Conservation (phyloP, 2,329 filamentous ascomycete genomes). For the Penicillium aurantiogriseum region DNA sequence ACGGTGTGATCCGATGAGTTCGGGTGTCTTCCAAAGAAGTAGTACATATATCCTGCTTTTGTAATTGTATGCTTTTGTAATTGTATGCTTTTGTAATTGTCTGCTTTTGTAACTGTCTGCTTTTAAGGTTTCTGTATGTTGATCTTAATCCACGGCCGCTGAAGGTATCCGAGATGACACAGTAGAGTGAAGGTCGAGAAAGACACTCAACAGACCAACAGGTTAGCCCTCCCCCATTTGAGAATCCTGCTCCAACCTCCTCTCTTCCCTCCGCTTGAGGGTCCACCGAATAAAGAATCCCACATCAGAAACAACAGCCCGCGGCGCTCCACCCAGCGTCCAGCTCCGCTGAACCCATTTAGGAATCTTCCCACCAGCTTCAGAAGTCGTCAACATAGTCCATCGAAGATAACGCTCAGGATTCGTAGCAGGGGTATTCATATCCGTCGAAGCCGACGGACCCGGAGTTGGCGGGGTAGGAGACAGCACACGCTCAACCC, state of each 20-base stretch:
- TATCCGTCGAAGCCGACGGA: not conserved
- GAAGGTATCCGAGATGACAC: not conserved
- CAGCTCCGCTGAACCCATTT: slow-evolving; percentile 39
- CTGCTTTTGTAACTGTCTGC: not conserved
- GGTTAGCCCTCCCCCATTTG: not conserved
- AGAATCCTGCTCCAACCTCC: not conserved
- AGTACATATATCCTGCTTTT: too few species aligned
- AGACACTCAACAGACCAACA: not conserved
- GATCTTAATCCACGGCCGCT: not conserved
- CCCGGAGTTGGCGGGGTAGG: not conserved
- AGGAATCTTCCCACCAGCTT: slow-evolving; percentile 38
- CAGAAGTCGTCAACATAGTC: slow-evolving; percentile 40
- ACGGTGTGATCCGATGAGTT: not conserved
- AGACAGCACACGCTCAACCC: slow-evolving; percentile 18
- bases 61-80: not conserved
- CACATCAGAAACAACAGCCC: slow-evolving; percentile 40
- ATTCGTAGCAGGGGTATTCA: not conserved
- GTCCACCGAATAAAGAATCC: slow-evolving; percentile 40
- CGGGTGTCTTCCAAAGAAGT: not conserved
- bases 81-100: not conserved
- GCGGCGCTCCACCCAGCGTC: slow-evolving; percentile 37
- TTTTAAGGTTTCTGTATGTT: not conserved
- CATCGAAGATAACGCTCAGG: slow-evolving; percentile 27
- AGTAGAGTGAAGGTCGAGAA: not conserved
- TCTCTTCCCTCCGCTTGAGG: slow-evolving; percentile 12